phyloP scores from a whole-genome alignment of 768 basidiomycete species.

The Termitomyces bulborhizus region DNA sequence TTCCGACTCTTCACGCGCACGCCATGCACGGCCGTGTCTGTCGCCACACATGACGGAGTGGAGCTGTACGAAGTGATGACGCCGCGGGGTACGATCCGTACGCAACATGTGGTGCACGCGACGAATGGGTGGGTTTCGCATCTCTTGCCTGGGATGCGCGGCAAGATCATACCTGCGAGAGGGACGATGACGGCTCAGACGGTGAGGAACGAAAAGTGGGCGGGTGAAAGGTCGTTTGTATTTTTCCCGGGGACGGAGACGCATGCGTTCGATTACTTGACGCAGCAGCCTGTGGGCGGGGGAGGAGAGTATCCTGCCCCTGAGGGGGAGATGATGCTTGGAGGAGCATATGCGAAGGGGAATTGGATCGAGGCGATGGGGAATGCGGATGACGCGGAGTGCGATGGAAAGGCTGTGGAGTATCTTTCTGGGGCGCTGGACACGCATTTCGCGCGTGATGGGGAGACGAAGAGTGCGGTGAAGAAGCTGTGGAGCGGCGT shows the following conservation, averaged over 20 bases:
- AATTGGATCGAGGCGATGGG: conserved; percentile 28
- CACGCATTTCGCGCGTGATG: conserved; percentile 37
- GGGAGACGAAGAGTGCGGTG: conserved; percentile 9
- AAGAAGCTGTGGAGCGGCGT: conserved; percentile 54
- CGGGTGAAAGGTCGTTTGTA: conserved; percentile 50
- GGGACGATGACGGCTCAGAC: conserved; percentile 59
- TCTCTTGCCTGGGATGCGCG: conserved; percentile 56
- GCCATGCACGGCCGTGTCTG: conserved; percentile 41
- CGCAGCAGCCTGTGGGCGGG: conserved; percentile 39
- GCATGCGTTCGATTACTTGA: conserved; percentile 61
- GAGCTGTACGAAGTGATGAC: conserved; percentile 52
- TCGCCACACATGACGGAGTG: conserved; percentile 13
- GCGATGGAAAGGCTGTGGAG: conserved; percentile 20
- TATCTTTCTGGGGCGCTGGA: conserved; percentile 37
- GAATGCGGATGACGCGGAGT: conserved; percentile 29
- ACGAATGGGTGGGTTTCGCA: conserved; percentile 82
- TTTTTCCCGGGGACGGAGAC: conserved; percentile 40
- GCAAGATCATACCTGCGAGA: conserved; percentile 55
- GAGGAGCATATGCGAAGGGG: conserved; percentile 44
- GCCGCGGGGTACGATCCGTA: conserved; percentile 46
- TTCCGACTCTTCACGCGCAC: conserved; percentile 56
- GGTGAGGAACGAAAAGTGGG: conserved; percentile 16
- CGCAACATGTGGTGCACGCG: conserved; percentile 71
- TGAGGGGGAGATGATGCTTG: conserved; percentile 55
- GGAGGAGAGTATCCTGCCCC: conserved; percentile 18